Percentiles rank a stretch among this genome's conserved stretches.
These are phyloP conservation scores for Pythium volutum DNA, from an alignment of 352 stramenopile genomes.

Conservation along the genomic window DNA sequence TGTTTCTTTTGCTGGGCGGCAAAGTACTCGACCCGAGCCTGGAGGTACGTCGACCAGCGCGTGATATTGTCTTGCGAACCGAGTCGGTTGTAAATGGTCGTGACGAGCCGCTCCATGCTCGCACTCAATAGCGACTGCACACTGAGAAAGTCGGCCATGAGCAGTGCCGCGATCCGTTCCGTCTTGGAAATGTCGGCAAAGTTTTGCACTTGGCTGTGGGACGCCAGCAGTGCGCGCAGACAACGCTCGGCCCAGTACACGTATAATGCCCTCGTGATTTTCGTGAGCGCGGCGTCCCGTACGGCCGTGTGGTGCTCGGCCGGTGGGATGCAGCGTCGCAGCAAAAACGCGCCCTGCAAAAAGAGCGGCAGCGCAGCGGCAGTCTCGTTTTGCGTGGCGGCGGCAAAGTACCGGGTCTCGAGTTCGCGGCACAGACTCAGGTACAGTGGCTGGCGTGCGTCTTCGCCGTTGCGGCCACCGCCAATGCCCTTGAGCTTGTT, in stretches of 20 bases:
- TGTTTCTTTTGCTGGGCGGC: no score
- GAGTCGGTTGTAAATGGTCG: conserved; percentile 57
- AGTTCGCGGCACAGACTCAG: conserved; percentile 57
- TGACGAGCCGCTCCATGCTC: conserved; percentile 40
- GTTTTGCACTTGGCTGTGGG: conserved; percentile 61
- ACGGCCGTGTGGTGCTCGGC: conserved; percentile 41
- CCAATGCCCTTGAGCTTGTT: conserved; percentile 48
- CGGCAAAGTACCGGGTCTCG: conserved; percentile 38
- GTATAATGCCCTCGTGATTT: conserved; percentile 42
- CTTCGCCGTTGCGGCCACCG: conserved; percentile 16
- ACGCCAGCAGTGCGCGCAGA: conserved; percentile 42
- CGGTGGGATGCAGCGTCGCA: conserved; percentile 54
- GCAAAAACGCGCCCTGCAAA: conserved; percentile 54
- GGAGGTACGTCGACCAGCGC: conserved; percentile 39
- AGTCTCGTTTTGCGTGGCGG: neutral
- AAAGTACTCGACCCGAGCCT: conserved; percentile 21
- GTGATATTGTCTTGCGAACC: conserved; percentile 42
- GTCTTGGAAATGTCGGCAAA: conserved; percentile 30
- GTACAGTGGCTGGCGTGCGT: conserved; percentile 54
- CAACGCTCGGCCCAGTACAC: conserved; percentile 66
- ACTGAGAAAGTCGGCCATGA: conserved; percentile 81
- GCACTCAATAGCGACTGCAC: conserved; percentile 43
- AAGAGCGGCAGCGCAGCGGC: conserved; percentile 34
- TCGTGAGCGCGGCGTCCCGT: conserved; percentile 36
- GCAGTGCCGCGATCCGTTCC: conserved; percentile 54